A percentile compares a stretch with the other conserved stretches of the same genome.
Conservation (phyloP, 2,329 filamentous ascomycete species). For the Ophiostoma novo-ulmi region DNA sequence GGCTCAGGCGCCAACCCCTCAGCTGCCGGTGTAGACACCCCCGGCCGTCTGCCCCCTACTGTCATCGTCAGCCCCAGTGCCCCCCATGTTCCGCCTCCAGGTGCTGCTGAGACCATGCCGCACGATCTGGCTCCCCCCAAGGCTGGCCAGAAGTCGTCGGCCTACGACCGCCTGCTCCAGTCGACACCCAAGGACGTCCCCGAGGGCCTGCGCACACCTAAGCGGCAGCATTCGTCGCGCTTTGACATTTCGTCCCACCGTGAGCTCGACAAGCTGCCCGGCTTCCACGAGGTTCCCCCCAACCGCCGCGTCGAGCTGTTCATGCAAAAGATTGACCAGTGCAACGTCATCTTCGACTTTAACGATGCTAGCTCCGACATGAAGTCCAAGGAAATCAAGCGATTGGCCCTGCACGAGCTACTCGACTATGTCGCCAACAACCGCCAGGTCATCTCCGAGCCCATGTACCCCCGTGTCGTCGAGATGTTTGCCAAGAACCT, state of each 20-base stretch:
- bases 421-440: conserved; percentile 99
- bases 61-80: conserved; percentile 93
- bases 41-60: conserved; percentile 68
- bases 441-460: conserved; percentile 94
- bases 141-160: conserved; percentile 78
- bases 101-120: conserved; percentile 94
- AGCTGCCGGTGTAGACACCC: conserved; percentile 51
- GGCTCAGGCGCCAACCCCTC: conserved; percentile 37
- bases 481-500: conserved; percentile 99
- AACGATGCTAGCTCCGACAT: conserved; percentile 97
- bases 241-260: conserved; percentile 97
- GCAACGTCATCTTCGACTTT: conserved; percentile 99
- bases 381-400: conserved; percentile 99
- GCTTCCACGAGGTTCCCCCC: conserved; percentile 95
- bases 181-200: conserved; percentile 95
- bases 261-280: conserved; percentile 93
- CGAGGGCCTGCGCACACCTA: conserved; percentile 89
- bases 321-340: conserved; percentile 99
- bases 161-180: conserved; percentile 86
- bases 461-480: conserved; percentile 97
- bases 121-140: conserved; percentile 94
- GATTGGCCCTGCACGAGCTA: conserved; percentile 88
- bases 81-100: conserved; percentile 86
- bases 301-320: conserved; percentile 94
- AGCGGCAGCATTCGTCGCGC: conserved; percentile 82